Conservation (phyloP, 129 eudicot genomes). For the Helianthus tuberosus region DNA sequence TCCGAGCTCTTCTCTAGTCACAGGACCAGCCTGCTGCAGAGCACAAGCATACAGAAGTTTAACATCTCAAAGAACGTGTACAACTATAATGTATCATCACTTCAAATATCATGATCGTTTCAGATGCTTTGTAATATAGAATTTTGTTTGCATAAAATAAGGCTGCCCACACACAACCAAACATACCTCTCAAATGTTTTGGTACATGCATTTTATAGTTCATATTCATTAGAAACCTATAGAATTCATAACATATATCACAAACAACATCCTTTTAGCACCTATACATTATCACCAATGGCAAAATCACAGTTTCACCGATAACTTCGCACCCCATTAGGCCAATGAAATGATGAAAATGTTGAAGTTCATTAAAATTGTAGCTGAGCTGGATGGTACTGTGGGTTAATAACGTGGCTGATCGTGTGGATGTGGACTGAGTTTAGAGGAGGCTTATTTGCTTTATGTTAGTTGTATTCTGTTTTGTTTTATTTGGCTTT, state of each 20-base stretch:
- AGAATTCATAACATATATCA: not conserved
- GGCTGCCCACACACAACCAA: not conserved
- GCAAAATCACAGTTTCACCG: not conserved
- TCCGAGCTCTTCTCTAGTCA: slow-evolving; percentile 92
- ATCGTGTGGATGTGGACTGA: too few species aligned
- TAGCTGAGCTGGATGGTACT: too few species aligned
- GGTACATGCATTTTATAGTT: not conserved
- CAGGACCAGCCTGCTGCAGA: slow-evolving; percentile 65
- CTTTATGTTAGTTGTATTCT: too few species aligned
- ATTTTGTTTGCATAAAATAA: not conserved
- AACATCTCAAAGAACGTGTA: slow-evolving; percentile 17
- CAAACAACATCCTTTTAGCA: not conserved
- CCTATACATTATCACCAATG: slow-evolving; percentile 18
- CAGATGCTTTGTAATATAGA: not conserved
- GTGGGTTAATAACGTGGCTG: too few species aligned
- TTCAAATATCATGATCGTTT: not conserved
- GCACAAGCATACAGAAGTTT: not conserved
- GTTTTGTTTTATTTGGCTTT: too few species aligned
- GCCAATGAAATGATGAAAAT: not conserved
- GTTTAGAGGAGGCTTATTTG: too few species aligned
- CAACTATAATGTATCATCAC: not conserved
- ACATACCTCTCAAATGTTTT: not conserved
- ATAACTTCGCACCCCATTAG: not conserved
- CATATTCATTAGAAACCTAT: not conserved
- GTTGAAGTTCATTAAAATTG: too few species aligned